Conservation (phyloP, 2,329 filamentous ascomycete genomes). For the Botrytis fabae region DNA sequence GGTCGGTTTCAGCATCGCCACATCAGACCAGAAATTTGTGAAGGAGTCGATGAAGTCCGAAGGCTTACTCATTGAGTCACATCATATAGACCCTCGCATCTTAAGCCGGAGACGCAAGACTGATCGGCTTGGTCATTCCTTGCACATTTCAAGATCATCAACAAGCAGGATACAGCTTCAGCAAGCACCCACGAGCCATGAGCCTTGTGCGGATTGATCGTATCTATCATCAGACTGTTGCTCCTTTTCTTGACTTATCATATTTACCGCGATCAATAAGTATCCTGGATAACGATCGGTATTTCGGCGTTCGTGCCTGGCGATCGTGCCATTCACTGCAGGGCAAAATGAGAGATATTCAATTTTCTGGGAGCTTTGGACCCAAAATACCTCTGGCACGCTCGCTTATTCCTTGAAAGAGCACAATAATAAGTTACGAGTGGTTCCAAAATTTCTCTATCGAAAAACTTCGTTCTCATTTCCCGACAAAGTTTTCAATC, state of each 20-base stretch:
- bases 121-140: background rate
- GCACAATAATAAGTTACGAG: background rate
- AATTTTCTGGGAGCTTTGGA: background rate
- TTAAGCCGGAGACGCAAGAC: background rate
- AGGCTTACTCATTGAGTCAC: background rate
- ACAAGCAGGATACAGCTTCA: background rate
- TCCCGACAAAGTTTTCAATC: background rate
- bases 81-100: background rate
- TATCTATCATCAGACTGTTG: background rate
- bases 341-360: background rate
- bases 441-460: background rate
- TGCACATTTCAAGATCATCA: background rate
- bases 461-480: background rate
- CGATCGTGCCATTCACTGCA: background rate
- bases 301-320: background rate
- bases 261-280: background rate
- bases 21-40: background rate
- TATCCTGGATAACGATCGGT: background rate
- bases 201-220: background rate
- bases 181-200: background rate
- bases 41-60: background rate
- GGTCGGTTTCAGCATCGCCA: background rate
- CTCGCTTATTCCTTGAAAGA: slow-evolving; percentile 1
- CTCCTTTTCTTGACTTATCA: background rate
- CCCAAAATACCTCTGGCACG: background rate